These are phyloP conservation scores for Pseudogymnoascus sp. DNA, from an alignment of 2,329 filamentous ascomycete species.

Conservation along the genomic window DNA sequence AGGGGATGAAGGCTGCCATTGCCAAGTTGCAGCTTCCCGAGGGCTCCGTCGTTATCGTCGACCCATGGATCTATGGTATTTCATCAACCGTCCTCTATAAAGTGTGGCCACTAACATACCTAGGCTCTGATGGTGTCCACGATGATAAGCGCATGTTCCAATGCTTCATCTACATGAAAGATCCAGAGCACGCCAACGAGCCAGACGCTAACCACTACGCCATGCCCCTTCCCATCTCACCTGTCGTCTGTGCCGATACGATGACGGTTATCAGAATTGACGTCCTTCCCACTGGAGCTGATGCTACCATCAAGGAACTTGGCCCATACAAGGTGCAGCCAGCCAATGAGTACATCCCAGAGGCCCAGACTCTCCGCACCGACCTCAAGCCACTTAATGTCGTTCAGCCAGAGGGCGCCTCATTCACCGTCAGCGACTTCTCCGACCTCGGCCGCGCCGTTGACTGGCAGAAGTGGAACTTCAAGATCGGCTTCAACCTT, in stretches of 20 bases:
- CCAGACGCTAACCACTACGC: conserved; percentile 62
- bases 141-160: conserved; percentile 45
- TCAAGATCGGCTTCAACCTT: conserved; percentile 52
- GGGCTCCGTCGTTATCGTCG: conserved; percentile 48
- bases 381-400: conserved; percentile 58
- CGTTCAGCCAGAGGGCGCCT: conserved; percentile 55
- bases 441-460: conserved; percentile 45
- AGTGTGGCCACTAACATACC: conserved; percentile 3
- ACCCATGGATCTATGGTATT: conserved; percentile 57
- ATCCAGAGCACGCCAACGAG: conserved; percentile 49
- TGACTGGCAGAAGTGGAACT: conserved; percentile 58
- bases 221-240: conserved; percentile 54
- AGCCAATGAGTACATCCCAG: conserved; percentile 56
- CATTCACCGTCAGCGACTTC: conserved; percentile 44
- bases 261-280: conserved; percentile 62
- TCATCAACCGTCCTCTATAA: background rate
- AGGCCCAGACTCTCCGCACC: conserved; percentile 49
- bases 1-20: conserved; percentile 49
- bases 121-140: conserved; percentile 43
- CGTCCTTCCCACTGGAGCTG: conserved; percentile 56
- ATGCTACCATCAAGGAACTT: conserved; percentile 46
- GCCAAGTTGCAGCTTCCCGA: conserved; percentile 53
- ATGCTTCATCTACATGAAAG: conserved; percentile 58
- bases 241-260: conserved; percentile 53
- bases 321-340: conserved; percentile 47